Conservation (phyloP, 805 yeast genomes). For the Yarrowia sp. region DNA sequence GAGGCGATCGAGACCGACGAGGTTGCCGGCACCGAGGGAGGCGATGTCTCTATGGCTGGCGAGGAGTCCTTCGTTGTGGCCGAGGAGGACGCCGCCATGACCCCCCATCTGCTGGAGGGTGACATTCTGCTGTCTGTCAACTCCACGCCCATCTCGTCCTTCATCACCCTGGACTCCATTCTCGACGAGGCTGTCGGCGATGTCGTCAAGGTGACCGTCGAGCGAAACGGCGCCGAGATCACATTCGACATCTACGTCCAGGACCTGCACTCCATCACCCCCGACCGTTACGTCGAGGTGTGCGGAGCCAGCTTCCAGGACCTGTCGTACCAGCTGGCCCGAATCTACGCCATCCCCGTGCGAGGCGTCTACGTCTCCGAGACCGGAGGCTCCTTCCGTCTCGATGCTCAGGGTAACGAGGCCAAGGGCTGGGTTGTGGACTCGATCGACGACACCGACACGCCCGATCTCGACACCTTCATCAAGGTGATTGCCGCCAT, state of each 20-base stretch:
- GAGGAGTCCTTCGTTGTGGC: constrained; percentile 21
- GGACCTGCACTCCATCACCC: constrained; percentile 79
- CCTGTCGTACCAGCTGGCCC: constrained; percentile 83
- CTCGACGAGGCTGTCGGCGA: constrained; percentile 69
- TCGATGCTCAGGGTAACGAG: constrained; percentile 42
- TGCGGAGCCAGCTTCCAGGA: constrained; percentile 87
- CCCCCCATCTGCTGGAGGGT: constrained; percentile 55
- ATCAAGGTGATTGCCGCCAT: constrained; percentile 72
- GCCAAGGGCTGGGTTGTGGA: constrained; percentile 79
- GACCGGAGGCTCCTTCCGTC: constrained; percentile 69
- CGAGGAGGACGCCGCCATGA: constrained; percentile 17
- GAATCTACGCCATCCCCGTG: constrained; percentile 79
- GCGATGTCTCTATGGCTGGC: constrained; percentile 17
- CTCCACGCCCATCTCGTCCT: constrained; percentile 60
- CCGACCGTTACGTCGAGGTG: constrained; percentile 73
- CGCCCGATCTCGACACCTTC: constrained; percentile 72
- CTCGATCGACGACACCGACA: constrained; percentile 68
- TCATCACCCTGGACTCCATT: constrained; percentile 78
- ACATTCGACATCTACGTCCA: constrained; percentile 56
- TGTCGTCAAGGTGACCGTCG: constrained; percentile 54
- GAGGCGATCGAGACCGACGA: neutral
- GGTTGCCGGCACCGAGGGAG: constrained; percentile 1
- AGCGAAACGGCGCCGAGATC: constrained; percentile 69
- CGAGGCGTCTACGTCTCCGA: constrained; percentile 77
- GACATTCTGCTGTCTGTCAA: constrained; percentile 77